A percentile compares a stretch with the other conserved stretches of the same genome.
phyloP scores from a whole-genome alignment of 805 yeast genomes.

The Metschnikowia cubensis region DNA sequence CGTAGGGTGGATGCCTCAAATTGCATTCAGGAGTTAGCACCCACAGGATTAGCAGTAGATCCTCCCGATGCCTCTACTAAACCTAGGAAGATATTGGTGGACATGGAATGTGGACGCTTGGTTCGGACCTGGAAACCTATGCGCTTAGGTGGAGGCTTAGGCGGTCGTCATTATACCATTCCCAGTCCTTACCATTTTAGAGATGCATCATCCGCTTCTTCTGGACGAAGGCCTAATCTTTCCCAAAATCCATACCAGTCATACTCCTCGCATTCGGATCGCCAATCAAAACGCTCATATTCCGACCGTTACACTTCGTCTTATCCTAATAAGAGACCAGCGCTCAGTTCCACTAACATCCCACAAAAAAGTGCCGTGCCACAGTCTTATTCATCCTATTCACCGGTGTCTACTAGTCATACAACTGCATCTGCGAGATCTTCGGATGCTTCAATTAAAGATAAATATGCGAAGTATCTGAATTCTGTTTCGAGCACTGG shows the following conservation, averaged over 20 bases:
- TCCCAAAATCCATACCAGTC: slow-evolving; percentile 16
- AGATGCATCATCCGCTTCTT: slow-evolving; percentile 37
- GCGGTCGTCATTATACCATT: slow-evolving; percentile 68
- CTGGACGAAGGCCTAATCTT: slow-evolving; percentile 19
- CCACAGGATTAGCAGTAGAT: slow-evolving; percentile 31
- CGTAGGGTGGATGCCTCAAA: slow-evolving; percentile 54
- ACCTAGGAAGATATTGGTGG: slow-evolving; percentile 59
- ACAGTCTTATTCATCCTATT: neutral
- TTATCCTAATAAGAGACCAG: slow-evolving; percentile 9
- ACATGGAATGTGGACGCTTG: slow-evolving; percentile 65
- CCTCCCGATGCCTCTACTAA: slow-evolving; percentile 30
- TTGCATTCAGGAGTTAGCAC: slow-evolving; percentile 58
- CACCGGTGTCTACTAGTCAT: neutral
- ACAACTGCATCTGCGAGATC: slow-evolving; percentile 7
- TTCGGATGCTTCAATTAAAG: slow-evolving; percentile 18
- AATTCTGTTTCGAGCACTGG: slow-evolving; percentile 3
- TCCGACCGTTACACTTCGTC: slow-evolving; percentile 11
- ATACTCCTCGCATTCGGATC: slow-evolving; percentile 4
- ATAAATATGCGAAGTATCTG: slow-evolving; percentile 25
- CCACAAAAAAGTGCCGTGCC: neutral
- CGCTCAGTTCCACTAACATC: slow-evolving; percentile 3
- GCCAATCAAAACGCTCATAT: slow-evolving; percentile 10
- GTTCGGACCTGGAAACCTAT: slow-evolving; percentile 68
- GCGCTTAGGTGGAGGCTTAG: slow-evolving; percentile 88
- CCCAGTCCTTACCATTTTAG: slow-evolving; percentile 20